phyloP scores from a whole-genome alignment of 2,329 filamentous ascomycete species.

The Paecilomyces formosus region DNA sequence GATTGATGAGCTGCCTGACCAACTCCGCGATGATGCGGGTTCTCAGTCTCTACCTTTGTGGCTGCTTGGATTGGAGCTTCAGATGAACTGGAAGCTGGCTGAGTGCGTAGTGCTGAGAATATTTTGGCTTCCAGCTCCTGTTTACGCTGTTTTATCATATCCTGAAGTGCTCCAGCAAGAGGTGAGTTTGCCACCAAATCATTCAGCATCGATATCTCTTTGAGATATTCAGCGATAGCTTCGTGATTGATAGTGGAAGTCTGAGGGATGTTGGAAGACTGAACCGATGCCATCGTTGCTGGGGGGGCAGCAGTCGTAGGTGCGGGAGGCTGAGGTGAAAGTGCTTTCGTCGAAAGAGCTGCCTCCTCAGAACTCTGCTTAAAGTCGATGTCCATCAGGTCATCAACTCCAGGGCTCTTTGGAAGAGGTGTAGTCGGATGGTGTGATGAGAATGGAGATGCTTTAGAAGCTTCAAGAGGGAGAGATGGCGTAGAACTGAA shows the following conservation, averaged over 20 bases:
- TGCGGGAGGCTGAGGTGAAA: background rate
- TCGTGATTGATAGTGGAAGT: background rate
- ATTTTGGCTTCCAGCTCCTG: slow-evolving; percentile 9
- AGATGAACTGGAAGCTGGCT: background rate
- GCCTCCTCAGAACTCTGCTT: background rate
- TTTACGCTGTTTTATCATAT: slow-evolving; percentile 11
- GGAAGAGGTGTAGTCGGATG: background rate
- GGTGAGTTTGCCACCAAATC: slow-evolving; percentile 10
- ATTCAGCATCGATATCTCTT: slow-evolving; percentile 14
- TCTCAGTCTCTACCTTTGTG: background rate
- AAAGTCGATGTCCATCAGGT: slow-evolving; percentile 16
- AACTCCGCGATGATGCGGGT: background rate
- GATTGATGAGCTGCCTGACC: background rate
- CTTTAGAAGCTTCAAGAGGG: background rate
- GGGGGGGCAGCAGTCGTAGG: background rate
- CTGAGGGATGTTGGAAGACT: background rate
- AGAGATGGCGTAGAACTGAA: slow-evolving; percentile 9
- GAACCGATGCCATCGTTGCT: background rate
- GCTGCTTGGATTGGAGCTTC: background rate
- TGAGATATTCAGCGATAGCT: slow-evolving; percentile 3
- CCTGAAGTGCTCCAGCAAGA: slow-evolving; percentile 4
- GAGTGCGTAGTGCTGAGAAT: background rate
- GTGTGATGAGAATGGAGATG: background rate
- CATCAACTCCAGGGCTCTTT: slow-evolving; percentile 10
- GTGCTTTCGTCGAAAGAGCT: background rate